Evolutionary conservation across 345 rosid species (phyloP).

Genomic region (Eutrema yunnanense): DNA sequence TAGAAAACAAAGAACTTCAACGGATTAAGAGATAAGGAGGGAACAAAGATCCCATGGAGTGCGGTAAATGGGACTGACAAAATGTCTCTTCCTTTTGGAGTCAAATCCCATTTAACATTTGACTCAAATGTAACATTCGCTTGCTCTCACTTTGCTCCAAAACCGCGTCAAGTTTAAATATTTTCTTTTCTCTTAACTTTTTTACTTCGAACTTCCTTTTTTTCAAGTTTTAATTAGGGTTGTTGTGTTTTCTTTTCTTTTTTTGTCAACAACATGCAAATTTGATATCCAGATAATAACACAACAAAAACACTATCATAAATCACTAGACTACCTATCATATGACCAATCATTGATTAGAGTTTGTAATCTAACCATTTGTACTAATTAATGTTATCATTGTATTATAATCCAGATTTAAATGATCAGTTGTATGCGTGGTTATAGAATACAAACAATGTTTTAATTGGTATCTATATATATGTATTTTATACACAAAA

Average conservation of each 20-base stretch:
- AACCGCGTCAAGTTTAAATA: conserved; percentile 12
- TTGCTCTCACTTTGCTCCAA: conserved; percentile 13
- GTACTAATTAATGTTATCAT: background rate
- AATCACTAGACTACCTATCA: background rate
- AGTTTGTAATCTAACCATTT: background rate
- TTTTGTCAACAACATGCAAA: background rate
- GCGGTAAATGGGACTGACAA: conserved; percentile 22
- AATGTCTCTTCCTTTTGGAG: background rate
- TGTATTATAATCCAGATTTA: background rate
- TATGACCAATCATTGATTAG: background rate
- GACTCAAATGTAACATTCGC: conserved; percentile 5
- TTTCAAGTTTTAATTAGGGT: no score
- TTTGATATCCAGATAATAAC: background rate
- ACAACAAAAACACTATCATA: background rate
- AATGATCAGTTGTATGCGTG: background rate
- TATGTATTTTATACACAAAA: background rate
- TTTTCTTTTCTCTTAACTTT: background rate
- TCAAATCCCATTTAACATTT: background rate
- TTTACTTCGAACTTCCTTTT: background rate
- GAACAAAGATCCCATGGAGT: conserved; percentile 31
- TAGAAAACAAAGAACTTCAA: conserved; percentile 7
- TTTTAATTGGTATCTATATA: background rate
- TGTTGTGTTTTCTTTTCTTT: no score
- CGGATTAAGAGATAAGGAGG: conserved; percentile 24
- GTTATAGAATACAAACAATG: background rate